Percentiles rank a stretch among this genome's conserved stretches.
phyloP scores from a whole-genome alignment of 495 filamentous ascomycete genomes.

The Annulohypoxylon maeteangense region DNA sequence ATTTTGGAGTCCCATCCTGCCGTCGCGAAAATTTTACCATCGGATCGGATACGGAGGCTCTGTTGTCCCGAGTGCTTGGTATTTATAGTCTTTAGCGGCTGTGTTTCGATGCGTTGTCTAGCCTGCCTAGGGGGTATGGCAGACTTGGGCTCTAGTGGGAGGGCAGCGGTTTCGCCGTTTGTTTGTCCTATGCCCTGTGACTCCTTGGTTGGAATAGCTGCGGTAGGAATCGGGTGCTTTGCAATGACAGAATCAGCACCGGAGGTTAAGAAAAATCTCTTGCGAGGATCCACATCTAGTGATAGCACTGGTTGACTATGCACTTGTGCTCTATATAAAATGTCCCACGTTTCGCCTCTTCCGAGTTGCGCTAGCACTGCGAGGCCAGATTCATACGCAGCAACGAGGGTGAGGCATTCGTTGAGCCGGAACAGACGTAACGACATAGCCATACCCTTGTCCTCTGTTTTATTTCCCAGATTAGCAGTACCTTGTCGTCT shows the following conservation, averaged over 20 bases:
- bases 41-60: slow-evolving; percentile 76
- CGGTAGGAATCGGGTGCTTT: slow-evolving; percentile 62
- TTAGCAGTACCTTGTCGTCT: slow-evolving; percentile 72
- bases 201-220: slow-evolving; percentile 12
- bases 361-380: slow-evolving; percentile 64
- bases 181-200: slow-evolving; percentile 6
- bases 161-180: slow-evolving; percentile 16
- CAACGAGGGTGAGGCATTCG: slow-evolving; percentile 61
- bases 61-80: slow-evolving; percentile 95
- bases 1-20: slow-evolving; percentile 90
- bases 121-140: slow-evolving; percentile 39
- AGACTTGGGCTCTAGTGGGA: slow-evolving; percentile 28
- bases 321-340: slow-evolving; percentile 70
- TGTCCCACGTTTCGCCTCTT: slow-evolving; percentile 63
- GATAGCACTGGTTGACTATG: slow-evolving; percentile 91
- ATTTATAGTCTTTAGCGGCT: slow-evolving; percentile 68
- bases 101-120: slow-evolving; percentile 32
- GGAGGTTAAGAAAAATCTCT: slow-evolving; percentile 78
- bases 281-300: slow-evolving; percentile 68
- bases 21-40: slow-evolving; percentile 86
- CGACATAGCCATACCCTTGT: slow-evolving; percentile 93
- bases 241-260: slow-evolving; percentile 74
- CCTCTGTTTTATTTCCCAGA: slow-evolving; percentile 61
- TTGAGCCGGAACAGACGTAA: slow-evolving; percentile 68
- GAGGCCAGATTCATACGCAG: slow-evolving; percentile 90